Percentiles rank a stretch among this genome's conserved stretches.
Conservation (phyloP, 345 rosid genomes). For the Pistacia vera region DNA sequence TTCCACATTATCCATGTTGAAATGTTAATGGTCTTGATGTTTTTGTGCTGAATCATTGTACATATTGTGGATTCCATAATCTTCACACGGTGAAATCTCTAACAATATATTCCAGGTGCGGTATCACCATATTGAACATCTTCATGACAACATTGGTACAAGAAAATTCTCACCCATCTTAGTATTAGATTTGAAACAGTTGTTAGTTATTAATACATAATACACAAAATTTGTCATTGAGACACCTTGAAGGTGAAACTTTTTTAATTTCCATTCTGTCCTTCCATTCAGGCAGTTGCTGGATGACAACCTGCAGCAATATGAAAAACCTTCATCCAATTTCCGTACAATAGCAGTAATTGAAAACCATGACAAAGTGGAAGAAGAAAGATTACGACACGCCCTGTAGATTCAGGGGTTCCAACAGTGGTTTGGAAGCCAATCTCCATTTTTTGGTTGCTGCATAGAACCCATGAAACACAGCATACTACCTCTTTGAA, state of each 20-base stretch:
- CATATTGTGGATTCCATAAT: not conserved
- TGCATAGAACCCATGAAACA: slow-evolving; percentile 25
- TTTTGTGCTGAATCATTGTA: not conserved
- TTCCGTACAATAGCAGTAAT: not conserved
- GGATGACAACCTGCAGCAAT: slow-evolving; percentile 68
- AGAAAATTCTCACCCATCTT: not conserved
- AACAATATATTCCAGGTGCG: not conserved
- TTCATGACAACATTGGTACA: not conserved
- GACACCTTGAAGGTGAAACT: not conserved
- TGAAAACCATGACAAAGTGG: not conserved
- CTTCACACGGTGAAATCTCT: not conserved
- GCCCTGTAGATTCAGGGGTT: slow-evolving; percentile 68
- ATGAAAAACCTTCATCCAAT: not conserved
- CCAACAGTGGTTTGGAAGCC: slow-evolving; percentile 92
- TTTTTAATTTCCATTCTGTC: slow-evolving; percentile 79
- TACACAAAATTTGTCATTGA: not conserved
- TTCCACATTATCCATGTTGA: no score
- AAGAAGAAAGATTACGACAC: slow-evolving; percentile 49
- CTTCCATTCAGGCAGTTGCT: slow-evolving; percentile 97
- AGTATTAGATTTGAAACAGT: not conserved
- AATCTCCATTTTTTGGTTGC: slow-evolving; percentile 93
- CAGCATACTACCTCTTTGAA: not conserved
- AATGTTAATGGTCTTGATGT: no score
- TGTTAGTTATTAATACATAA: not conserved
- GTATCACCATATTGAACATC: not conserved